These are phyloP conservation scores for Candida maesae DNA, from an alignment of 805 yeast genomes.

Conservation along the genomic window DNA sequence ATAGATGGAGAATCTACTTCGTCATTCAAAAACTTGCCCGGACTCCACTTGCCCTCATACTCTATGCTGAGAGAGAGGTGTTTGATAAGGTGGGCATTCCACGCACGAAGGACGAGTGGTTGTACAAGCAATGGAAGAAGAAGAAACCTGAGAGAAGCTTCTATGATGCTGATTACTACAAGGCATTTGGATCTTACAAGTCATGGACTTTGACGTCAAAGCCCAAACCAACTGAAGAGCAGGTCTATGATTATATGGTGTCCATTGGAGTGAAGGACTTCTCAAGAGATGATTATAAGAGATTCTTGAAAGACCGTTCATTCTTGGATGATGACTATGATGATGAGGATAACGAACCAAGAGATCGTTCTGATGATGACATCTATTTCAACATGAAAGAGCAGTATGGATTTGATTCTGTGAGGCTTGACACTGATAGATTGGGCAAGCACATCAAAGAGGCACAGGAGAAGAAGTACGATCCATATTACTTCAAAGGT, in stretches of 20 bases:
- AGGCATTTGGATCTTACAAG: conserved; percentile 15
- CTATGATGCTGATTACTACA: conserved; percentile 18
- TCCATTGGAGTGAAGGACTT: conserved; percentile 6
- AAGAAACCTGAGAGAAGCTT: conserved; percentile 15
- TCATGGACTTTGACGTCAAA: conserved; percentile 5
- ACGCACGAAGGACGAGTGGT: conserved; percentile 9
- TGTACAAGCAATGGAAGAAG: conserved; percentile 7
- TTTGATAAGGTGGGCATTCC: conserved; percentile 17
- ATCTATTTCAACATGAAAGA: conserved; percentile 18
- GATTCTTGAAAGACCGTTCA: background rate
- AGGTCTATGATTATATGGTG: background rate
- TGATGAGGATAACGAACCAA: no score
- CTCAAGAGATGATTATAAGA: conserved; percentile 1
- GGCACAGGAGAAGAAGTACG: background rate
- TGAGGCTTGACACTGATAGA: conserved; percentile 9
- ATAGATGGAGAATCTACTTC: conserved; percentile 22
- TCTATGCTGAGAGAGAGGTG: conserved; percentile 16
- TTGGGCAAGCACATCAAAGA: conserved; percentile 1
- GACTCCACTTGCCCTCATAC: conserved; percentile 12
- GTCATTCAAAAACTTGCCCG: conserved; percentile 12
- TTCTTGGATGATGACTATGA: conserved; percentile 2
- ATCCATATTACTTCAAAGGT: background rate
- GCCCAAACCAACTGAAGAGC: background rate
- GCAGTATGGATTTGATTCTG: conserved; percentile 23
- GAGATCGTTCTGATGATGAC: conserved; percentile 1